Conservation (phyloP, 164 flowering plant species). For the Euptelea pleiosperma region DNA sequence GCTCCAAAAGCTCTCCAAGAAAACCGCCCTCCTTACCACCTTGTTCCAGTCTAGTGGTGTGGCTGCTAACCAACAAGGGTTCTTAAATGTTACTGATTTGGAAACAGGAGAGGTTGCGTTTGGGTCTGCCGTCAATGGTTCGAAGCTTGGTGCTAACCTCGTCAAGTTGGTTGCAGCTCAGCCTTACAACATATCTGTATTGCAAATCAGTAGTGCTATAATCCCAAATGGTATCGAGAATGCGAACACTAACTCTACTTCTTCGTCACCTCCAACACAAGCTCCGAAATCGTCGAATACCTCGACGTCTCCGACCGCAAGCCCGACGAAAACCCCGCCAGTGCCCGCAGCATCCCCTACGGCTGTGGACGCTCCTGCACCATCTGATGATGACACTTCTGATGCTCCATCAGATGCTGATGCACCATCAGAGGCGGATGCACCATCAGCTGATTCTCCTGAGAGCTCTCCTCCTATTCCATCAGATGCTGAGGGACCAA, state of each 20-base stretch:
- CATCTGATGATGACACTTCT: constrained; percentile 5
- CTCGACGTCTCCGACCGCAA: constrained; percentile 5
- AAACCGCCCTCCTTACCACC: constrained; percentile 42
- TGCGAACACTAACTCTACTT: not conserved
- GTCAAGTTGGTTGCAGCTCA: constrained; percentile 34
- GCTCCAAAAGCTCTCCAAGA: constrained; percentile 29
- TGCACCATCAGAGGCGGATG: not conserved
- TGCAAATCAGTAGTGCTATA: constrained; percentile 44
- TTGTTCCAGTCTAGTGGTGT: constrained; percentile 52
- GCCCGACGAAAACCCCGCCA: not conserved
- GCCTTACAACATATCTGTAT: constrained; percentile 61
- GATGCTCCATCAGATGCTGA: constrained; percentile 13
- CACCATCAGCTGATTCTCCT: no score
- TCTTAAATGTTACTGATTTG: constrained; percentile 39
- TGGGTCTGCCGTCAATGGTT: constrained; percentile 50
- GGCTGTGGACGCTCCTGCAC: constrained; percentile 11
- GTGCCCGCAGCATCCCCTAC: constrained; percentile 10
- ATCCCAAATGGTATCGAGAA: constrained; percentile 36
- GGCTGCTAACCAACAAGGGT: constrained; percentile 42
- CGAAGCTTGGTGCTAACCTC: constrained; percentile 31
- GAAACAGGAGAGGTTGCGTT: constrained; percentile 30
- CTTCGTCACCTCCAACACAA: constrained; percentile 18
- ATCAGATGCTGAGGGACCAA: constrained; percentile 8
- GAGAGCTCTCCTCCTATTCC: constrained; percentile 1
- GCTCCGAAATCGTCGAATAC: not conserved